Conservation (phyloP, 176 grass and related monocot genomes). For the Oryza longistaminata region DNA sequence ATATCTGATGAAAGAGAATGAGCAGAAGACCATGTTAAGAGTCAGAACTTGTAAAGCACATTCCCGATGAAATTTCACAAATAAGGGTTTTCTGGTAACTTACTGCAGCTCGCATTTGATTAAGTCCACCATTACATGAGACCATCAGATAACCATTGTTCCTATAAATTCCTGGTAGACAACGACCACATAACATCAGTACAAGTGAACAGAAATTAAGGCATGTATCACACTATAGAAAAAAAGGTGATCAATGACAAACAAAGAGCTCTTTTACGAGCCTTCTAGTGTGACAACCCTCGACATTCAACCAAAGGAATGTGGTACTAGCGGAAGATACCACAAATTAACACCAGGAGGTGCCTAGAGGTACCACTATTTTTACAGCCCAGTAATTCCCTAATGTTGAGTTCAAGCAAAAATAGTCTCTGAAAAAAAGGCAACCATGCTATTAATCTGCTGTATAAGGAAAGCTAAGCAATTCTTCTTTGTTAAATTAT, state of each 20-base stretch:
- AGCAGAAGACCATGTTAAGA: conserved; percentile 9
- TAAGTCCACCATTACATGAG: conserved; percentile 96
- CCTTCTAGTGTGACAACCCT: background rate
- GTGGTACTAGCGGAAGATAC: background rate
- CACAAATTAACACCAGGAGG: background rate
- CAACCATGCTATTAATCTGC: background rate
- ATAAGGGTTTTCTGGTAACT: conserved; percentile 7
- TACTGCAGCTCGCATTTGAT: conserved; percentile 97
- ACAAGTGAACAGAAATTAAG: conserved; percentile 5
- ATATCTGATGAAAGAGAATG: conserved; percentile 62
- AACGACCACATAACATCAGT: conserved; percentile 1
- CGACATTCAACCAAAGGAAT: background rate
- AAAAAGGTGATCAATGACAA: background rate
- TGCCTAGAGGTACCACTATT: background rate
- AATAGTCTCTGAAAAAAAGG: background rate
- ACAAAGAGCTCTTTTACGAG: background rate
- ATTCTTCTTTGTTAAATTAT: background rate
- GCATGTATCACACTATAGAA: background rate
- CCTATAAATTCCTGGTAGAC: conserved; percentile 71
- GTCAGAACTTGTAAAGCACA: background rate
- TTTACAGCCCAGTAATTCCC: background rate
- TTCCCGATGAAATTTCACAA: background rate
- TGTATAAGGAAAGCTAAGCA: background rate
- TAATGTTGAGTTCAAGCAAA: background rate
- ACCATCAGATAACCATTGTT: conserved; percentile 96